Evolutionary conservation across 768 basidiomycete genomes (phyloP), one percentile per base, ranked within the genome.

Genomic region (Lactifluus pinguis): DNA sequence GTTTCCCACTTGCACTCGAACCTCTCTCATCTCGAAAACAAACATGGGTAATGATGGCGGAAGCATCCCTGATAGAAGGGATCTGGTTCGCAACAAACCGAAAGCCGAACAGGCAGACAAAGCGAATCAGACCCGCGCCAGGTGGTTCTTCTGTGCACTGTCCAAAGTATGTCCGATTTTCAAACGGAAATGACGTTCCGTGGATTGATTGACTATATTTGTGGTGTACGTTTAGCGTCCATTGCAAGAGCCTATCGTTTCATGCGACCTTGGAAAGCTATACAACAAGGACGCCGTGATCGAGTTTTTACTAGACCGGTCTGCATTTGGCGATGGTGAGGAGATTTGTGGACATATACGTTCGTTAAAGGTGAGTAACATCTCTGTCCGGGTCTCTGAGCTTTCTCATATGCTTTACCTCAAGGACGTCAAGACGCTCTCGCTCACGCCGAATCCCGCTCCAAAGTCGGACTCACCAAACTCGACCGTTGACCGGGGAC

Each of bases 221-320:
- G 34, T 48, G 13, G 32, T 41, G 10, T 30, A 13, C 48, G 2
- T 25, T 34, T 68, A 95, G 92, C 81, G 82, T 56, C 86, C 85
- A n/a, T 78, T 98, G 1, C 84, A 86, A 68, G 85, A 91, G 60
- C 97, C 97, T 0, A 77, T 98, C 6, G 97, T 98, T 0, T 86
- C 94, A 0, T 95, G 93, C 73, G 85, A 85, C 0, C 79, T 98
- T 0, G 97, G 97, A 11, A 95, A 95, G 72, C 76, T 99, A 0
- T 98, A 98, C 71, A 99, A 98, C 74, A 97, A 95, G 70, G 95
- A 95, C 67, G 83, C 95, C 1, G 77, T 99, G 30, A 81, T 99
- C 44, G 92, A 97, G 71, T 95, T 86, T 73, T 78, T 98, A 36
- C 75, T 98, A 15, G 89, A 95, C 71, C 85, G 83, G 66, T 75